Conservation (phyloP, 768 basidiomycete species). For the Cystofilobasidium ferigula region DNA sequence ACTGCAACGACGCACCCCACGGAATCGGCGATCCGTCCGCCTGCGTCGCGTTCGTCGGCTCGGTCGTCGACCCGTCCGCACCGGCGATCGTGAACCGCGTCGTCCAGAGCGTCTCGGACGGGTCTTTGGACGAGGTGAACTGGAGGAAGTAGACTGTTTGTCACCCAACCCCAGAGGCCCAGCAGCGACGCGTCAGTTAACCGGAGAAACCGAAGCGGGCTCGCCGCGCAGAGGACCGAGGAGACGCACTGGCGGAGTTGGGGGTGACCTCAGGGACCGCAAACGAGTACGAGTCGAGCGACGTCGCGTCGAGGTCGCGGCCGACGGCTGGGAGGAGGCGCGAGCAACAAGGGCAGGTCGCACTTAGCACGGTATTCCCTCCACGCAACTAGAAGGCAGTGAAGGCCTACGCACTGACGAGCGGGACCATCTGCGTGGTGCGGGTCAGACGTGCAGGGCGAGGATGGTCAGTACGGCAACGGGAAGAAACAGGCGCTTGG, state of each 20-base stretch:
- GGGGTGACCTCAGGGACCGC: slow-evolving; percentile 19
- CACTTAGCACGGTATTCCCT: background rate
- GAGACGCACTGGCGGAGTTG: slow-evolving; percentile 6
- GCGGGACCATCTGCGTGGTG: background rate
- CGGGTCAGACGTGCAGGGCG: background rate
- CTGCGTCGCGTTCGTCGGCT: slow-evolving; percentile 20
- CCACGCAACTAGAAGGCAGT: background rate
- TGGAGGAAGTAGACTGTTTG: slow-evolving; percentile 28
- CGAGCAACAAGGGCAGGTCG: background rate
- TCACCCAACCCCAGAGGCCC: no score
- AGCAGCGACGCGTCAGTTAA: no score
- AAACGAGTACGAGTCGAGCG: slow-evolving; percentile 13
- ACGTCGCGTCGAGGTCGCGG: slow-evolving; percentile 20
- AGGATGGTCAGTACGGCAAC: no score
- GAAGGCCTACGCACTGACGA: background rate
- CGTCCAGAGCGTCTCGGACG: slow-evolving; percentile 16
- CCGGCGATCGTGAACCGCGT: slow-evolving; percentile 26
- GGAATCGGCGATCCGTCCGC: slow-evolving; percentile 12
- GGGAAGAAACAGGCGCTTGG: background rate
- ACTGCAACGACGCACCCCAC: slow-evolving; percentile 13
- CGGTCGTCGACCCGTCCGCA: slow-evolving; percentile 10
- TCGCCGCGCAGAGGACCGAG: no score
- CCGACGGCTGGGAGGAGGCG: slow-evolving; percentile 15
- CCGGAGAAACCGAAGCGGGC: no score
- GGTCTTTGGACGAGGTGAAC: slow-evolving; percentile 16